Conservation (phyloP, 345 rosid genomes). For the Balakata baccata region DNA sequence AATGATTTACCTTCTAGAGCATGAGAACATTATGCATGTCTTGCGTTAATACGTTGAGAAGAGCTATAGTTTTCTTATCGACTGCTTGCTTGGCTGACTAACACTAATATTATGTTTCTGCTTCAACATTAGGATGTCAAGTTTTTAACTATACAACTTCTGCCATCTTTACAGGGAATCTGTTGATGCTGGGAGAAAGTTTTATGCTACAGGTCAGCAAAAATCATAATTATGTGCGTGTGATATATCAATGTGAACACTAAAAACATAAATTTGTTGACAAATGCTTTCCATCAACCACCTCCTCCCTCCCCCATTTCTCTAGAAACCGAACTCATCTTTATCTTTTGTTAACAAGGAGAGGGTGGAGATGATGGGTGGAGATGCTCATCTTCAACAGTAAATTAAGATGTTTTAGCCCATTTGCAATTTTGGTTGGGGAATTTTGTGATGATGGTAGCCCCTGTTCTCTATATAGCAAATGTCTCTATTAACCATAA, state of each 20-base stretch:
- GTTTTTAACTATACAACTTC: not conserved
- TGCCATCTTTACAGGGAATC: conserved; percentile 55
- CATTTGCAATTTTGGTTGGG: not conserved
- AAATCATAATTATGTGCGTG: conserved; percentile 23
- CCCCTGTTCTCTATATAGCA: not conserved
- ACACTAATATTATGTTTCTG: not conserved
- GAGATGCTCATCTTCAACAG: not conserved
- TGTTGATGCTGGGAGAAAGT: conserved; percentile 71
- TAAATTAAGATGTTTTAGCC: not conserved
- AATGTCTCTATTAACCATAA: too few relatives aligned
- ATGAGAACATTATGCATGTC: not conserved
- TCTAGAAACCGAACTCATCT: not conserved
- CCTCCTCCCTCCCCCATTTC: not conserved
- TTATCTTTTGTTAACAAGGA: not conserved
- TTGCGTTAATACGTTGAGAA: too few relatives aligned
- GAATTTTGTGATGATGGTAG: not conserved
- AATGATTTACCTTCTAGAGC: not conserved
- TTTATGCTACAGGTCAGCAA: conserved; percentile 46
- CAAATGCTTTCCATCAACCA: not conserved
- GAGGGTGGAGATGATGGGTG: not conserved
- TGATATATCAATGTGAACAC: not conserved
- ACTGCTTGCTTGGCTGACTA: not conserved
- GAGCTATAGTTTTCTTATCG: not conserved
- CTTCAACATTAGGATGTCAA: not conserved
- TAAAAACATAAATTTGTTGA: not conserved